phyloP scores from a whole-genome alignment of 2,329 filamentous ascomycete species.

The Trichophyton rubrum region DNA sequence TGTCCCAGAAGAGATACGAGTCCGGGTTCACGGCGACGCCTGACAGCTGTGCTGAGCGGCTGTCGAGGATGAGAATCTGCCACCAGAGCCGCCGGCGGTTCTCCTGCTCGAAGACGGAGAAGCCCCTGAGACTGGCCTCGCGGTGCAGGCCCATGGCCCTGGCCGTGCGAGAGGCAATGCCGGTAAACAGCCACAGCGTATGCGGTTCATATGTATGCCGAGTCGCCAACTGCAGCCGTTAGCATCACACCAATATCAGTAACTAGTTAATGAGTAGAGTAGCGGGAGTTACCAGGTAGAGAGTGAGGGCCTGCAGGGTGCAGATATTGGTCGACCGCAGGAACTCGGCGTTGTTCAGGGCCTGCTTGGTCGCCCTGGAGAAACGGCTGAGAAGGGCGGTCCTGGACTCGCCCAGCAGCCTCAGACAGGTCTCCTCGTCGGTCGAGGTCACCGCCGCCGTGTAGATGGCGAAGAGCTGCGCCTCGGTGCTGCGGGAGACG shows the following conservation, averaged over 20 bases:
- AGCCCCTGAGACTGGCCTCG: constrained; percentile 9
- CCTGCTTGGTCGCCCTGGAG: constrained; percentile 46
- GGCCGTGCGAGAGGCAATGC: constrained; percentile 9
- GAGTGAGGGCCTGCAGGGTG: constrained; percentile 41
- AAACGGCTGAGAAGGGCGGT: constrained; percentile 37
- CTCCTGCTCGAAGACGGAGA: constrained; percentile 30
- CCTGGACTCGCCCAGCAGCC: constrained; percentile 20
- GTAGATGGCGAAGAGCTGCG: constrained; percentile 47
- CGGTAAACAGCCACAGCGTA: constrained; percentile 16
- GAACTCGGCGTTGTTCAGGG: constrained; percentile 37
- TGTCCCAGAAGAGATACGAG: constrained; percentile 21
- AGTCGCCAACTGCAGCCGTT: constrained; percentile 6
- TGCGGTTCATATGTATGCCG: constrained; percentile 15
- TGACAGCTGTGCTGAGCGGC: constrained; percentile 30
- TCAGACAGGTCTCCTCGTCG: constrained; percentile 23
- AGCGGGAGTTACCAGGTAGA: constrained; percentile 38
- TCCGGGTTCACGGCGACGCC: constrained; percentile 20
- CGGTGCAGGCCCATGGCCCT: constrained; percentile 33
- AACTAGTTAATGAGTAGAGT: neutral
- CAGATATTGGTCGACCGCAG: constrained; percentile 33
- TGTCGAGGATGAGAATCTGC: constrained; percentile 29
- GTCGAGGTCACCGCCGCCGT: constrained; percentile 43
- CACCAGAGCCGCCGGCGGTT: constrained; percentile 34
- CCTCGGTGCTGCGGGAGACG: constrained; percentile 39
- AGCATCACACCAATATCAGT: neutral